Evolutionary conservation across 345 rosid species (phyloP).

Genomic region (Salix udensis): DNA sequence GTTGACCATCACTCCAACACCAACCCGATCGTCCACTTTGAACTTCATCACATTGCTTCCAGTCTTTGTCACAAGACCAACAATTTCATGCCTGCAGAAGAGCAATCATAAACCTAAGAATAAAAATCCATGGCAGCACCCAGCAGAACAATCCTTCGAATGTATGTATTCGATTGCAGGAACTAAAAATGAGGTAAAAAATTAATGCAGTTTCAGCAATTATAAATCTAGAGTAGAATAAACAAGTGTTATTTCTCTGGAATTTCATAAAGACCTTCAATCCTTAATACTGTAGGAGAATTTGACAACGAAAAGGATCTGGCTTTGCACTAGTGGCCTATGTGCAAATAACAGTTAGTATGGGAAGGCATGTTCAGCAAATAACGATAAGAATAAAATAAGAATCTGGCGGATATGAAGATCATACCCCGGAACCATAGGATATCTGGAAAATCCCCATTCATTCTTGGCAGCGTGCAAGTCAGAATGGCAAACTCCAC

Average conservation of each 20-base stretch:
- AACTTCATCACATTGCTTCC: conserved; percentile 66
- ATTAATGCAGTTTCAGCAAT: background rate
- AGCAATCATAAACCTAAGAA: background rate
- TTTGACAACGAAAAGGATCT: background rate
- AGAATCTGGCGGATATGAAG: background rate
- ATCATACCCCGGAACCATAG: conserved; percentile 79
- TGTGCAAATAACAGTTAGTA: background rate
- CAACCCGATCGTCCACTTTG: conserved; percentile 64
- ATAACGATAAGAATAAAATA: background rate
- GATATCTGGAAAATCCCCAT: conserved; percentile 67
- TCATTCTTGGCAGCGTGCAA: conserved; percentile 60
- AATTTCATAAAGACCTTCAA: background rate
- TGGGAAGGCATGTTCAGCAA: background rate
- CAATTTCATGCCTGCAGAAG: conserved; percentile 72
- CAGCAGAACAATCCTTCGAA: background rate
- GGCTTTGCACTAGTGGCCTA: background rate
- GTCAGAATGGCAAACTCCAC: conserved; percentile 87
- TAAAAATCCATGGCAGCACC: background rate
- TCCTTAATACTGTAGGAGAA: background rate
- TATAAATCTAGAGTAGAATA: no score
- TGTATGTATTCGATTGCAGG: background rate
- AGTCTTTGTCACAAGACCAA: conserved; percentile 56
- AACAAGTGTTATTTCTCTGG: background rate
- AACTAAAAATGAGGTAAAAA: background rate
- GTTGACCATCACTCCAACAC: conserved; percentile 70